A percentile compares a stretch with the other conserved stretches of the same genome.
Conservation (phyloP, 495 filamentous ascomycete genomes). For the Niebla homalea region DNA sequence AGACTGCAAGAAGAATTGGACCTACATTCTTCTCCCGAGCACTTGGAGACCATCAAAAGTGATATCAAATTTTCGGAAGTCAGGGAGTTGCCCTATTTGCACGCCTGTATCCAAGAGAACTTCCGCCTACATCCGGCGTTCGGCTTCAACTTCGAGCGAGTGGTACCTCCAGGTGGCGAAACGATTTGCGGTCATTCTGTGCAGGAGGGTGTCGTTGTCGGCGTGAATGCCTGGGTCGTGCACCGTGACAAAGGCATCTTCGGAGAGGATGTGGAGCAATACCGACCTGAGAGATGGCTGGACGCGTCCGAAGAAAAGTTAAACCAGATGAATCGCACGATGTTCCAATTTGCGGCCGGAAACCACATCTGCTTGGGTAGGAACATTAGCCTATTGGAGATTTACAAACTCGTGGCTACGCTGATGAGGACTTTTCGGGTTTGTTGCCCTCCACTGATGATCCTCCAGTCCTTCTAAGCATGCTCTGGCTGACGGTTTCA, state of each 20-base stretch:
- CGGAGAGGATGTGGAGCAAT: constrained; percentile 43
- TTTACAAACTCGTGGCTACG: constrained; percentile 37
- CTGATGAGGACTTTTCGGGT: constrained; percentile 43
- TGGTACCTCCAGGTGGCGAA: constrained; percentile 24
- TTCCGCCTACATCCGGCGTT: constrained; percentile 50
- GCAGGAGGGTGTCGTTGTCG: constrained; percentile 48
- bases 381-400: constrained; percentile 39
- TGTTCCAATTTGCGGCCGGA: constrained; percentile 51
- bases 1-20: constrained; percentile 42
- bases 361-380: constrained; percentile 50
- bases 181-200: constrained; percentile 30
- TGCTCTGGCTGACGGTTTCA: no score
- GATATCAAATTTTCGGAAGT: constrained; percentile 39
- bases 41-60: constrained; percentile 29
- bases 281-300: constrained; percentile 48
- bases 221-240: constrained; percentile 47
- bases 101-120: constrained; percentile 53
- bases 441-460: no score
- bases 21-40: constrained; percentile 22
- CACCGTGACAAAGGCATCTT: constrained; percentile 44
- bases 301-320: constrained; percentile 28
- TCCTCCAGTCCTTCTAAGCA: no score
- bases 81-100: constrained; percentile 45
- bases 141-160: constrained; percentile 38
- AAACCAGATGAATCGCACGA: constrained; percentile 41